phyloP scores from a whole-genome alignment of 1,284 basidiomycete species.

The Naganishia cerealis region DNA sequence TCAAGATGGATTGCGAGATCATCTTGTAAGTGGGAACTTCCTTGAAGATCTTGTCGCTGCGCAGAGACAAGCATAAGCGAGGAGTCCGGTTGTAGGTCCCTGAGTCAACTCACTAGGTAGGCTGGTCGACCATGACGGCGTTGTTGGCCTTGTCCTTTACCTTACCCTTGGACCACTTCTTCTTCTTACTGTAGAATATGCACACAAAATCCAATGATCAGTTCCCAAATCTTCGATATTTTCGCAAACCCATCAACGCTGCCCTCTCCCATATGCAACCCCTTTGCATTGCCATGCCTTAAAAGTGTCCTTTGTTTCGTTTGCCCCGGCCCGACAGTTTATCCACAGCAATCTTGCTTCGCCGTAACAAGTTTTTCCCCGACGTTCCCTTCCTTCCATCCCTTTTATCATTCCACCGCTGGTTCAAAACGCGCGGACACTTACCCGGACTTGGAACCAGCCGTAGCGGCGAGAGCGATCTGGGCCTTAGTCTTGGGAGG shows the following conservation, averaged over 20 bases:
- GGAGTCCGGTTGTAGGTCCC: background rate
- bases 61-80: constrained; percentile 41
- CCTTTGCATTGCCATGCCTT: background rate
- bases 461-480: constrained; percentile 55
- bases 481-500: constrained; percentile 44
- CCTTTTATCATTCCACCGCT: background rate
- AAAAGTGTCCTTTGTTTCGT: background rate
- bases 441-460: constrained; percentile 55
- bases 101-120: constrained; percentile 50
- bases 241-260: too few species aligned
- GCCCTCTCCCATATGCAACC: background rate
- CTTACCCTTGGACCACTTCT: constrained; percentile 99
- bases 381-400: background rate
- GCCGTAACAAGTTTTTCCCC: background rate
- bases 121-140: constrained; percentile 87
- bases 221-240: background rate
- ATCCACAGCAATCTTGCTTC: background rate
- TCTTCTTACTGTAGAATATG: constrained; percentile 70
- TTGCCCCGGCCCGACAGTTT: background rate
- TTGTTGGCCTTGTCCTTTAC: constrained; percentile 96
- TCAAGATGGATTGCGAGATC: constrained; percentile 95
- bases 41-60: constrained; percentile 95
- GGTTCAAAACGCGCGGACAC: constrained; percentile 34
- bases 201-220: background rate
- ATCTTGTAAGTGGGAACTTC: constrained; percentile 99